Evolutionary conservation across 768 basidiomycete species (phyloP).

Genomic region (Stropharia rugosoannulata): DNA sequence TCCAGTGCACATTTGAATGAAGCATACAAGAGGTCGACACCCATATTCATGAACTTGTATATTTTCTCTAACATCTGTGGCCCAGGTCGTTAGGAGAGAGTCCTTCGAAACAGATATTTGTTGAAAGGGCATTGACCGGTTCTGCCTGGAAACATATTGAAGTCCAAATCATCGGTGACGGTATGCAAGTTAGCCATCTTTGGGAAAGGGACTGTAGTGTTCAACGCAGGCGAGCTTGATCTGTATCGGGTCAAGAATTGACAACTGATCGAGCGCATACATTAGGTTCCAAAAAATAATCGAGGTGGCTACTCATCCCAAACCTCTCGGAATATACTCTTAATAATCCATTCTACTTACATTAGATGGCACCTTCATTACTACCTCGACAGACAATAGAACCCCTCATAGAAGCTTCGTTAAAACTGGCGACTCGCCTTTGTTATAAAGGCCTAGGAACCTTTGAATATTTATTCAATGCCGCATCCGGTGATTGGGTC

Average conservation of each 20-base stretch:
- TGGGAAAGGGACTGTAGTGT: conserved; percentile 94
- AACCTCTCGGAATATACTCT: not conserved
- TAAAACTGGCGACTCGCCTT: conserved; percentile 75
- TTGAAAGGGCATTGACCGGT: conserved; percentile 81
- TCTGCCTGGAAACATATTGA: conserved; percentile 81
- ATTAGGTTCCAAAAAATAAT: conserved; percentile 76
- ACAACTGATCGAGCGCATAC: not conserved
- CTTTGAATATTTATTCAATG: conserved; percentile 84
- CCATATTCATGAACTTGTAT: not conserved
- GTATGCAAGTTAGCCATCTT: conserved; percentile 72
- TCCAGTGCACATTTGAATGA: conserved; percentile 69
- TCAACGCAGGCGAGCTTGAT: conserved; percentile 61
- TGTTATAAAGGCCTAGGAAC: conserved; percentile 86
- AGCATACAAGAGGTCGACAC: conserved; percentile 57
- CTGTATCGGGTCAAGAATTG: too few species aligned
- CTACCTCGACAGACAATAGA: conserved; percentile 67
- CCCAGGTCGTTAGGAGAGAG: conserved; percentile 37
- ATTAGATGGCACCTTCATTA: conserved; percentile 68
- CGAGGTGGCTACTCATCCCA: conserved; percentile 47
- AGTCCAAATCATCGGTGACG: conserved; percentile 83
- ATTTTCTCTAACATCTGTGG: not conserved
- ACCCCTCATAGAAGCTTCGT: conserved; percentile 69
- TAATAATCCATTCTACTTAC: not conserved
- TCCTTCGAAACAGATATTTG: conserved; percentile 59
- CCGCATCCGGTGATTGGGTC: conserved; percentile 70